These are phyloP conservation scores for Symmetrospora coprosmae DNA, from an alignment of 768 basidiomycete species.

Conservation along the genomic window DNA sequence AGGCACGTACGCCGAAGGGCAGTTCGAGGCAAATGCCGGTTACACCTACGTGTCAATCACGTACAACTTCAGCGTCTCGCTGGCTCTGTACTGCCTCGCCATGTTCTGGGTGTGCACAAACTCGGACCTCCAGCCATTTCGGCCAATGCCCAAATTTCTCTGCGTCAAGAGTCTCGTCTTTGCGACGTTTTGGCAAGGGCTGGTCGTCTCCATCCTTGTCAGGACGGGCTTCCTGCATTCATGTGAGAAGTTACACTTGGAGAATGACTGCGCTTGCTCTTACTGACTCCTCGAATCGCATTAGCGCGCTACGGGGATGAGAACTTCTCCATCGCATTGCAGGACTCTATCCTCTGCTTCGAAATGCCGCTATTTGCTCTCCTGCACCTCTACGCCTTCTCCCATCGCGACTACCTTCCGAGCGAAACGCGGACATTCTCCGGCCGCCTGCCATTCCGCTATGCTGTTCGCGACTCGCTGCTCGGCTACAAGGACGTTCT, in stretches of 20 bases:
- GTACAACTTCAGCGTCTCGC: conserved; percentile 49
- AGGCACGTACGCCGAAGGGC: conserved; percentile 43
- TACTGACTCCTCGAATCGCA: background rate
- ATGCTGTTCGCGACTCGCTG: conserved; percentile 77
- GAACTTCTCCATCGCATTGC: conserved; percentile 65
- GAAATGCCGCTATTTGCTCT: conserved; percentile 97
- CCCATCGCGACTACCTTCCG: conserved; percentile 72
- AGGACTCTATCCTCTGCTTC: conserved; percentile 77
- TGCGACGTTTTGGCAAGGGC: conserved; percentile 96
- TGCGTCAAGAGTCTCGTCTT: conserved; percentile 97
- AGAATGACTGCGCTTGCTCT: conserved; percentile 23
- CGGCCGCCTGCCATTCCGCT: conserved; percentile 75
- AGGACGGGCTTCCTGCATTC: conserved; percentile 58
- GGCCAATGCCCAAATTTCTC: conserved; percentile 90
- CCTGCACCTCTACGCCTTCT: conserved; percentile 89
- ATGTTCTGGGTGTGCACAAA: conserved; percentile 93
- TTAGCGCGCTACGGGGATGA: conserved; percentile 25
- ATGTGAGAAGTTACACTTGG: conserved; percentile 35
- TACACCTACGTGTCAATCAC: conserved; percentile 32
- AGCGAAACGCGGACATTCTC: conserved; percentile 46
- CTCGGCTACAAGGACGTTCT: conserved; percentile 54
- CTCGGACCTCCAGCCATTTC: conserved; percentile 73
- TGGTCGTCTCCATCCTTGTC: conserved; percentile 74
- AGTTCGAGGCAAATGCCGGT: conserved; percentile 19
- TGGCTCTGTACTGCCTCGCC: conserved; percentile 75